Evolutionary conservation across 2,329 filamentous ascomycete genomes (phyloP), one percentile per base, ranked within the genome.

Genomic region (Trichoderma oligosporum): DNA sequence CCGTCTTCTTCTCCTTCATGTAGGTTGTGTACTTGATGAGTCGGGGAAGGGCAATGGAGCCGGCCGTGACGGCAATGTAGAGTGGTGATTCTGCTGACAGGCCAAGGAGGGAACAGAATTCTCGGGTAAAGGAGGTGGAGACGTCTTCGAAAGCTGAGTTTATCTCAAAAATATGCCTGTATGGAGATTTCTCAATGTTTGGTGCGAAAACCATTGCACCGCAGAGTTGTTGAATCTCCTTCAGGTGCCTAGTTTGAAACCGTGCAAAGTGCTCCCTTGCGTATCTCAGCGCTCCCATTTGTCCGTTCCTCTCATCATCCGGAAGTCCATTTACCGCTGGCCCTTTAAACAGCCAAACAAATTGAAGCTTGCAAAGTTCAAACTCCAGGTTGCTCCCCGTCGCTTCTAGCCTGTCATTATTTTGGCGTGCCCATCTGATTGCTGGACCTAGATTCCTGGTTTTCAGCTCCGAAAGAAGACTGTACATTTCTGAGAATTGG

Each of bases 301-400:
- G 79, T 0, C 86, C 86, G 56, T 83, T 82, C 24, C 69, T 65
- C 2, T 72, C 73, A 47, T 80, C 76, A 45, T 82, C 78, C 7
- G 83, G 78, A 1, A 84, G 74, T 8, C 82, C 81, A 61, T 83
- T 82, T 9, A 79, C 70, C 1, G 67, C 59, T 0, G 77, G 73
- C 0, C 87, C 86, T 61, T 87, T 84, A 72, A 95, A 96, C 1
- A 97, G 80, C 82, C 89, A 93, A 31, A 97, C 82, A 65, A 89
- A 99, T 64, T 96, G 91, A 16, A 97, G 78, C 62, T 91, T 88
- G 73, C 87, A 90, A 2, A 99, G 84, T 67, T 99, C 93, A 62
- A 97, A 99, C 70, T 97, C 93, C 2, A 99, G 82, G 65, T 96
- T 96, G 67, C 91, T 96, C 3, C 92, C 93, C 46, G 91, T 83